Conservation (phyloP, 164 flowering plant species). For the Annona cherimola region DNA sequence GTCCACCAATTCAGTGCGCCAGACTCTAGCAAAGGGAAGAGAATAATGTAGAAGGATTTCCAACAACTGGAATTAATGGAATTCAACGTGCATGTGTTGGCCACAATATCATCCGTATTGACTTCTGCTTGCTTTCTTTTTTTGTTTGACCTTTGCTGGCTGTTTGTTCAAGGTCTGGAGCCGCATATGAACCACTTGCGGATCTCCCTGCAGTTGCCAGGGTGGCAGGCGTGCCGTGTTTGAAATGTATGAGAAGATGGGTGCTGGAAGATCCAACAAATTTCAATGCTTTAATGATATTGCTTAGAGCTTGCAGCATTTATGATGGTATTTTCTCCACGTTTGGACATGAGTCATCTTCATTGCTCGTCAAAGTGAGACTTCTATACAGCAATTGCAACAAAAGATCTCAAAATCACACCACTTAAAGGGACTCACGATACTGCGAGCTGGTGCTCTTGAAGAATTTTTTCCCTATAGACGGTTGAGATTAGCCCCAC, state of each 20-base stretch:
- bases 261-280: background rate
- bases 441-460: no score
- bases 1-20: background rate
- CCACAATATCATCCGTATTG: no score
- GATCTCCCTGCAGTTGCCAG: background rate
- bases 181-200: background rate
- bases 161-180: background rate
- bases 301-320: background rate
- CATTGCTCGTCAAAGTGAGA: background rate
- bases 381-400: no score
- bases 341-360: background rate
- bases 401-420: no score
- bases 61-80: background rate
- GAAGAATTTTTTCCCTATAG: no score
- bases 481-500: no score
- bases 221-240: background rate
- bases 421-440: no score
- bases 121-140: no score
- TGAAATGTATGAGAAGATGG: background rate
- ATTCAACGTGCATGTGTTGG: background rate
- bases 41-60: background rate
- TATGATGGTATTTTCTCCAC: background rate
- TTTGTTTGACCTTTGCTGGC: no score
- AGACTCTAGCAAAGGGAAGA: background rate
- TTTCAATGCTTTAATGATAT: background rate